Base-by-base conservation (phyloP, 2,329 filamentous ascomycete species). In the Monosporascus sp. region DNA sequence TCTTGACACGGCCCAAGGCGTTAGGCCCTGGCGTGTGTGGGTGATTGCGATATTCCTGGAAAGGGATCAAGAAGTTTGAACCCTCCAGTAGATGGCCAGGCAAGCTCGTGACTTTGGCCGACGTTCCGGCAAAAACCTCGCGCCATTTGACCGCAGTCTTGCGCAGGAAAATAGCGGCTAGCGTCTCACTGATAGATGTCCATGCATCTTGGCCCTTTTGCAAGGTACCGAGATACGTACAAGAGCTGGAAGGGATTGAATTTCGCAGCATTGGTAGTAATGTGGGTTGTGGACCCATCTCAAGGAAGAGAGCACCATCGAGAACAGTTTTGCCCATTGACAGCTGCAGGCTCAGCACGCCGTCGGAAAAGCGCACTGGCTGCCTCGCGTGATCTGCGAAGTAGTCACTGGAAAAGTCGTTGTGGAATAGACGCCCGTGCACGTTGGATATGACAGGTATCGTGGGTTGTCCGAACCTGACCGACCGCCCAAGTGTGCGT, bases 371-470 rank as follows among this genome's bases (percentile, higher is more conserved):
- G 11, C 41, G 48, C 17, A 53, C 52, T 4, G 52, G 48, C 40
- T 50, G 38, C 22, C 48, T 40, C 41, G 52, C 52, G 27, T 53
- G 52, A 20, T 34, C 20, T 26, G 52, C 52, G 48, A 53, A 53
- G 26, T 53, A 53, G 38, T 50, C 48, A 11, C 48, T 40, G 9
- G 48, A 38, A 17, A 53, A 53, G 52, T 53, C 52, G 2, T 50
- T 27, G 7, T 34, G 16, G 16, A 50, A 53, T 4, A 50, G 17
- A 27, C 19, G 24, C 24, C 24, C 24, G 24, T 26, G 24, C 24
- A 51, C 56, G 43, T 58, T 59, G 9, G 57, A 59, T 11, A 58
- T 53, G 9, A 59, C 50, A 7, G 56, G 53, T 16, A 59, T 45
- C 9, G 37, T 51, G 14, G 57, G 55, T 49, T 48, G 46, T 17